A percentile compares a stretch with the other conserved stretches of the same genome.
Evolutionary conservation across 2,329 filamentous ascomycete species (phyloP).

Genomic region (Colletotrichum musicola): DNA sequence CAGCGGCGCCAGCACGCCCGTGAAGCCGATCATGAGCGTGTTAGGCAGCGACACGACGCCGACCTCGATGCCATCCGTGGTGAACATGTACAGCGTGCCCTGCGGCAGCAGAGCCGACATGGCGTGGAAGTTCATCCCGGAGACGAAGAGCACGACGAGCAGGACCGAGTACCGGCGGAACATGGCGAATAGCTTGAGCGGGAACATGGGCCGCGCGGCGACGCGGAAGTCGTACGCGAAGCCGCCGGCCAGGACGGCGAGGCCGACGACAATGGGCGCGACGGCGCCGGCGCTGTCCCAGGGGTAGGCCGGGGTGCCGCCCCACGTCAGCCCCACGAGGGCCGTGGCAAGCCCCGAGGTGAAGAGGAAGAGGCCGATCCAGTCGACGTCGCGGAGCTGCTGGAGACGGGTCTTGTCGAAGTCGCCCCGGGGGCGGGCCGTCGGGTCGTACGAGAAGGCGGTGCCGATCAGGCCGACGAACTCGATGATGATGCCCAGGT

Average conservation of each 20-base stretch:
- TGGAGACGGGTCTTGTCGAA: slow-evolving; percentile 46
- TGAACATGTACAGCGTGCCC: slow-evolving; percentile 48
- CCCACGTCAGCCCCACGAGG: slow-evolving; percentile 43
- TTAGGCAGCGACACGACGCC: slow-evolving; percentile 38
- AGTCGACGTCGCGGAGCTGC: slow-evolving; percentile 48
- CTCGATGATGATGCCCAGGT: slow-evolving; percentile 45
- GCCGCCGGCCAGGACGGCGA: slow-evolving; percentile 34
- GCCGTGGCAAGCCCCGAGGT: slow-evolving; percentile 40
- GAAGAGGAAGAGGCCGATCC: slow-evolving; percentile 44
- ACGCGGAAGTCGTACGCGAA: slow-evolving; percentile 44
- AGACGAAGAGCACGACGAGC: slow-evolving; percentile 47
- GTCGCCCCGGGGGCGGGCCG: slow-evolving; percentile 45
- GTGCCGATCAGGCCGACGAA: slow-evolving; percentile 44
- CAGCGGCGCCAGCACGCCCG: slow-evolving; percentile 43
- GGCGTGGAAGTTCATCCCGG: slow-evolving; percentile 47
- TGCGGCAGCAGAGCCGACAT: slow-evolving; percentile 46
- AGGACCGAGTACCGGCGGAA: slow-evolving; percentile 47
- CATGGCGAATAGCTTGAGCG: slow-evolving; percentile 44
- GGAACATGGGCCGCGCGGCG: slow-evolving; percentile 44
- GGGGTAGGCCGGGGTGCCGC: slow-evolving; percentile 29
- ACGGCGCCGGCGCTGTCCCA: slow-evolving; percentile 38
- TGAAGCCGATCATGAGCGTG: slow-evolving; percentile 29
- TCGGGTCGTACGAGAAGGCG: slow-evolving; percentile 44
- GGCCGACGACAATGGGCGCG: slow-evolving; percentile 41
- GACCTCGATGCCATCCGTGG: slow-evolving; percentile 45